Evolutionary conservation across 305 asterid species (phyloP).

Genomic region (Rubia tinctorum): DNA sequence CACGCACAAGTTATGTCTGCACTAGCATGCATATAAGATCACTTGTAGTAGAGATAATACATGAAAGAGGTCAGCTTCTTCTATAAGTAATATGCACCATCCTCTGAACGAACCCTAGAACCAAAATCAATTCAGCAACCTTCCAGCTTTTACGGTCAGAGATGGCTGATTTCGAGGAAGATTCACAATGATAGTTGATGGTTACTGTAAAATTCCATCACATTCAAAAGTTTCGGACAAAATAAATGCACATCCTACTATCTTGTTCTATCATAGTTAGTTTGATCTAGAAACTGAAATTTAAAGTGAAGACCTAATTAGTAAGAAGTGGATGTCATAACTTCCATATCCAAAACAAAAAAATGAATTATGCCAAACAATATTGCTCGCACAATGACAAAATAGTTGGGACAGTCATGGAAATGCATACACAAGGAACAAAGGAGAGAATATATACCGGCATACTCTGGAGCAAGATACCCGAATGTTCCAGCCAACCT

Average conservation of each 20-base stretch:
- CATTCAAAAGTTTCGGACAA: neutral
- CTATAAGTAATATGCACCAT: neutral
- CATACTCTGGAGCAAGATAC: constrained; percentile 97
- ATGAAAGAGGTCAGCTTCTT: neutral
- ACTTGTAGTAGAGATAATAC: neutral
- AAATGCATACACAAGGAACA: neutral
- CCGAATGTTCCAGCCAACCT: constrained; percentile 92
- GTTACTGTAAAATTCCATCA: neutral
- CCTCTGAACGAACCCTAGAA: neutral
- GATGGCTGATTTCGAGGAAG: too few species aligned
- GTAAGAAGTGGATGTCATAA: neutral
- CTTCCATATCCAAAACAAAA: neutral
- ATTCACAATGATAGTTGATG: neutral
- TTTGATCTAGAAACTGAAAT: neutral
- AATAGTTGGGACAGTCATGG: neutral
- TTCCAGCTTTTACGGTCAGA: neutral
- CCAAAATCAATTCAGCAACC: neutral
- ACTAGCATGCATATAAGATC: too few species aligned
- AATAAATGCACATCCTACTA: neutral
- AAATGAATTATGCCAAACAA: neutral
- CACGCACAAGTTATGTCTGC: neutral
- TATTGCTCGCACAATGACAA: neutral
- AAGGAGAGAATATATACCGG: constrained; percentile 43
- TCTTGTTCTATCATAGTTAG: neutral
- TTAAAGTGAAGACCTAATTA: neutral